Evolutionary conservation across 768 basidiomycete species (phyloP), one percentile per base, ranked within the genome.

Genomic region (Serendipita sp.): DNA sequence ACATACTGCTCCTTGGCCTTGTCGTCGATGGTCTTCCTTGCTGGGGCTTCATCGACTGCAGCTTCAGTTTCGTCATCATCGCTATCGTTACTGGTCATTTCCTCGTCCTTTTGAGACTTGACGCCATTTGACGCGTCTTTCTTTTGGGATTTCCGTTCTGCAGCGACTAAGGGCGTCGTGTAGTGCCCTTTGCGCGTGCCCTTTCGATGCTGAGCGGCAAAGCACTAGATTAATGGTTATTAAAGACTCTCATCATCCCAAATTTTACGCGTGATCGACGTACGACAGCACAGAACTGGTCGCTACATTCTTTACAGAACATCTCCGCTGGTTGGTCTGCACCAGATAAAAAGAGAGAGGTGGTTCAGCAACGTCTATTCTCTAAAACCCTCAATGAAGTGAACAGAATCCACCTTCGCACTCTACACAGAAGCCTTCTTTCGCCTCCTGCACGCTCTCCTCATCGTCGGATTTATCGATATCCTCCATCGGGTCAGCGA

Each of bases 261-360:
- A 5, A 34, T 33, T n/a, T 11, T 26, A 33, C 26, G 53, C 28
- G 24, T 24, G 11, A 4, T 1, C 11, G 26, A 58, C 53, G 24
- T 34, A 58, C 53, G 24, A 92, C 90, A 69, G 90, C 85, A 64
- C 90, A 91, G 68, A 83, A 91, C 20, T 76, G 71, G 69, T 91
- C 90, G 2, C 69, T 74, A 70, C 90, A 92, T 11, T 79, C 78
- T 68, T 85, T 82, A 69, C 90, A 92, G 60, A 75, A 71, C 22
- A 91, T 68, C 69, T 88, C 81, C 3, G 88, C 86, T 62, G 90
- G 88, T 70, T 92, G 90, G 75, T 92, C 90, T 92, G 63, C 58
- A 13, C 7, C 62, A 65, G n/a, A n/a, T n/a, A n/a, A n/a, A n/a
- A 38, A 33, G 45, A 51, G n/a, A 13, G 51, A 53, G 42, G 30